Base-by-base conservation (phyloP, 495 filamentous ascomycete genomes). In the Hypoxylon trugodes region DNA sequence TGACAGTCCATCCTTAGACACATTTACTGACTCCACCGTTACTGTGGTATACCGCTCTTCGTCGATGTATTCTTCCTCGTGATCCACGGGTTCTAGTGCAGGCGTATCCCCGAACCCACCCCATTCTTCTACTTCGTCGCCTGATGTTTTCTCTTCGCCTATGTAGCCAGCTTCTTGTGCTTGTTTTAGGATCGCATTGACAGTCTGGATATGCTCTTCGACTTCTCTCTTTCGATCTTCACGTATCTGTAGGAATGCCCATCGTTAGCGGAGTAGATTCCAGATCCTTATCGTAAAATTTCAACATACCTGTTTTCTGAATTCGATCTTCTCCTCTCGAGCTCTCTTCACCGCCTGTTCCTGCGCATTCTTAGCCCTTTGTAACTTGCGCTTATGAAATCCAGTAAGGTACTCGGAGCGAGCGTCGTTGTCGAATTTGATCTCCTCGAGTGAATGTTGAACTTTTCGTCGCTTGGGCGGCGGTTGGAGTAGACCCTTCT, bases 41-140 rank as follows among this genome's bases (percentile, higher is more conserved):
- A 98, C 95, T 2, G 90, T 96, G 13, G 94, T 96, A 70, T 90
- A 96, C 73, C 89, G 90, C 69, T 97, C 94, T 74, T 98, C 95
- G 75, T 98, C 95, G 57, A 97, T 84, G 76, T 96, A 98, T 75
- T 97, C 93, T 50, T 94, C 93, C 69, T 97, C 92, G 65, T 89
- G 86, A 71, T 93, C 86, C 15, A 96, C 74, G 6, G 76, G 73
- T 30, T 76, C 71, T 43, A 72, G 65, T 15, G 66, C 71, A 2
- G 72, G 69, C 3, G 81, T 79, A 3, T 82, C 81, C 7, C 82
- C 75, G 41, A 89, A 86, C 1, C 89, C 90, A 19, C 81, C 80
- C 86, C 85, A 90, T 65, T 84, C 87, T 7, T 86, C 84, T 3
- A 75, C 76, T 3, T 77, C 78, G 0, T 69, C 57, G 1, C 73